Evolutionary conservation across 371 early-diverging fungal species (phyloP).

Genomic region (Mortierella sp.): DNA sequence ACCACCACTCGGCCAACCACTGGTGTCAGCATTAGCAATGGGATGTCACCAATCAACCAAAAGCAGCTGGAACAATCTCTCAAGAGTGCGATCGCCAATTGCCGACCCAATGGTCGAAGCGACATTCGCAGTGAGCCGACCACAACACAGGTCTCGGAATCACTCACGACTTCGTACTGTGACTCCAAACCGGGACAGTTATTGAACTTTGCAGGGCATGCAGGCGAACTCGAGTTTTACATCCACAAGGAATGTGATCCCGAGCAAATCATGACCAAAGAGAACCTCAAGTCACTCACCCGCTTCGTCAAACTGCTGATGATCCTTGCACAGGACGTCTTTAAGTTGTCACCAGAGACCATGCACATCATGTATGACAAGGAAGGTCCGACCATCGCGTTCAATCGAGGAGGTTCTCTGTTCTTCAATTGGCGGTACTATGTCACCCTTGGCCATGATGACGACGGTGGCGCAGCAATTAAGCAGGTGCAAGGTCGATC

Average conservation of each 20-base stretch:
- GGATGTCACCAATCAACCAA: constrained; percentile 61
- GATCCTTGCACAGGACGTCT: constrained; percentile 69
- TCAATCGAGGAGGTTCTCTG: constrained; percentile 80
- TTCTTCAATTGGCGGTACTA: constrained; percentile 90
- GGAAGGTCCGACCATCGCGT: constrained; percentile 79
- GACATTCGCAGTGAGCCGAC: constrained; percentile 47
- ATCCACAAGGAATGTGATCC: constrained; percentile 59
- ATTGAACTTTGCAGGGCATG: constrained; percentile 60
- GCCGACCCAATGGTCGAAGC: constrained; percentile 61
- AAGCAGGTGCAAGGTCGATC: constrained; percentile 39
- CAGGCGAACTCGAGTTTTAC: constrained; percentile 65
- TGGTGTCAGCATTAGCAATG: too few species aligned
- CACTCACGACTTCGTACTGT: constrained; percentile 58
- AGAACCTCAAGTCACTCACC: constrained; percentile 57
- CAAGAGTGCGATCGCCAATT: constrained; percentile 62
- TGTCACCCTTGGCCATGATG: constrained; percentile 70
- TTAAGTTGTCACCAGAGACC: constrained; percentile 63
- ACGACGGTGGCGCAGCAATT: constrained; percentile 20
- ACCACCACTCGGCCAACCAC: too few species aligned
- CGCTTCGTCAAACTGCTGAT: constrained; percentile 68
- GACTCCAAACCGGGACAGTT: constrained; percentile 67
- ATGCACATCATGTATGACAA: constrained; percentile 85
- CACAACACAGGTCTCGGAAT: constrained; percentile 26
- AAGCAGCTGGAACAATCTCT: constrained; percentile 62
- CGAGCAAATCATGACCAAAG: constrained; percentile 55